Evolutionary conservation across 2,329 filamentous ascomycete species (phyloP), one percentile per base, ranked within the genome.

Genomic region (Paradendryphiella salina): DNA sequence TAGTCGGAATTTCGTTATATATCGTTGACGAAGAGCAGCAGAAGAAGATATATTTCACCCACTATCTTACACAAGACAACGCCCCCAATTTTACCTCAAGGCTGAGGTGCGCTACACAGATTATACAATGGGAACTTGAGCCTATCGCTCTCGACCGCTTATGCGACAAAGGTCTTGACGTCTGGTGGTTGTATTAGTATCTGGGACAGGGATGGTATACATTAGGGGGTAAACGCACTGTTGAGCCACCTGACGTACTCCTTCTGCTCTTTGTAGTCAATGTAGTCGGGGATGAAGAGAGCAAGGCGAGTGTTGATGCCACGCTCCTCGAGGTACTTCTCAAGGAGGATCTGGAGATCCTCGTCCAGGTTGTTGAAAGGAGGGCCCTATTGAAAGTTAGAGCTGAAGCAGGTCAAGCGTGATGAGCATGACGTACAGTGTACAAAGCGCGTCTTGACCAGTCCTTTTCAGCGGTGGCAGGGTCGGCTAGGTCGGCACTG

Each of bases 231-330:
- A 7, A 10, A 69, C 68, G 62, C 60, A 71, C 66, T 85, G 75
- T 85, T 83, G 74, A 99, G 79, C 94, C 95, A 99, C 61, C 82
- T 79, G 56, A 95, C 79, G 76, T 99, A 99, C 82, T 99, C 94
- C 78, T 86, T 88, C 84, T 97, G 93, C 84, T 99, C 94, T 86
- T 99, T 99, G 77, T 89, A 85, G 73, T 97, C 91, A 70, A 97
- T 92, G 79, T 96, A 99, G 74, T 97, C 92, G 31, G 92, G 90
- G 36, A 96, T 87, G 75, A 97, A 96, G 62, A 92, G 79, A 46
- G 92, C 93, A 65, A 99, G 83, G 52, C 87, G 84, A 65, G 88
- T 86, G 69, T 93, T 90, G 76, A 99, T 85, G 59, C 93, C 94
- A 65, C 94, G 85, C 82, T 96, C 94, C 76, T 96, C 91, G 58